phyloP scores from a whole-genome alignment of 257 asterid genomes.

The Solanum pinnatisectum region DNA sequence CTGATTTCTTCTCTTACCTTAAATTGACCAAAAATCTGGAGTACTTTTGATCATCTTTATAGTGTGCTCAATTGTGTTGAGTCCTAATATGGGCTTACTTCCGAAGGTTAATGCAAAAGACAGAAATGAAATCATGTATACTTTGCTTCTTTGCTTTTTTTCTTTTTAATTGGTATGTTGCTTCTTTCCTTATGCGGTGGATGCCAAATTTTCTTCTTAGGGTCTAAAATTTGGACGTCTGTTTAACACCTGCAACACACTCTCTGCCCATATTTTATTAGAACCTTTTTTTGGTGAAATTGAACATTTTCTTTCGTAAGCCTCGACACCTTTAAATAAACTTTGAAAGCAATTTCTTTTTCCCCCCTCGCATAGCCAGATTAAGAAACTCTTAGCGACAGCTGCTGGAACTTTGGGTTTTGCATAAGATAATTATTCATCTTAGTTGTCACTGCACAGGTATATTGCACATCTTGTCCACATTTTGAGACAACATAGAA shows the following conservation, averaged over 20 bases:
- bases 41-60: background rate
- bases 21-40: background rate
- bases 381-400: background rate
- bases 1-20: background rate
- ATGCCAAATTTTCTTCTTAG: background rate
- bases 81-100: background rate
- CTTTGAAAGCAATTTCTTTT: background rate
- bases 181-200: background rate
- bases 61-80: background rate
- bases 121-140: background rate
- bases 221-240: background rate
- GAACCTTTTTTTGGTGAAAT: background rate
- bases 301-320: background rate
- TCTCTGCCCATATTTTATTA: background rate
- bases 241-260: background rate
- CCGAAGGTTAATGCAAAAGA: background rate
- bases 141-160: background rate
- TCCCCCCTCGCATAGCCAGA: background rate
- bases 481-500: background rate
- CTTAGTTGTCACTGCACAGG: background rate
- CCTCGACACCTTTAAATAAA: background rate
- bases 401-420: background rate
- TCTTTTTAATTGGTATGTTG: background rate
- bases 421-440: background rate
- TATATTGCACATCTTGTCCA: background rate